These are phyloP conservation scores for Coffea humblotiana DNA, from an alignment of 305 asterid species.

Conservation along the genomic window DNA sequence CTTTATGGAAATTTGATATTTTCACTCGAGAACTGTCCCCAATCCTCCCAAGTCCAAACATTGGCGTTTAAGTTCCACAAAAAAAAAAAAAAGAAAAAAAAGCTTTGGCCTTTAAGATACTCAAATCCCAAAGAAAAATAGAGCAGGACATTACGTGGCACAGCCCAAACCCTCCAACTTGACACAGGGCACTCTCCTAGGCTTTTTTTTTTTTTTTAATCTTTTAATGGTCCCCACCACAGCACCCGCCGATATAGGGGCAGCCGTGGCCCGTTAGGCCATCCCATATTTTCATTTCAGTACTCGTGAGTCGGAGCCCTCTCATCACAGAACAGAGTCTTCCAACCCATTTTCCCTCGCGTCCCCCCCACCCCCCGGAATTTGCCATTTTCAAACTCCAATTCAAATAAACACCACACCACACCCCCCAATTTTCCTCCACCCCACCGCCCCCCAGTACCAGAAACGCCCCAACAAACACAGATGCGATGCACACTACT, in stretches of 20 bases:
- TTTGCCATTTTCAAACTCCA: constrained; percentile 38
- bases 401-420: constrained; percentile 27
- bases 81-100: too few relatives aligned
- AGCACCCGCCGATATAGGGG: constrained; percentile 24
- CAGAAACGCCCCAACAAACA: constrained; percentile 5
- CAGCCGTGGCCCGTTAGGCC: constrained; percentile 14
- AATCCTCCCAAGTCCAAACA: too few relatives aligned
- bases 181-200: neutral
- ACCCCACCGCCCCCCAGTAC: too few relatives aligned
- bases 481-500: constrained; percentile 8
- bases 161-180: constrained; percentile 9
- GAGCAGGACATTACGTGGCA: neutral
- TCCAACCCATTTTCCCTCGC: constrained; percentile 22
- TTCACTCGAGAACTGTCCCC: too few relatives aligned
- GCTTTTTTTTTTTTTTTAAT: neutral
- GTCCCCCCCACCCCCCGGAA: constrained; percentile 30
- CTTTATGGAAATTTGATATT: too few relatives aligned
- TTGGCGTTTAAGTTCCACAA: too few relatives aligned
- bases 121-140: too few relatives aligned
- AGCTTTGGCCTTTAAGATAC: too few relatives aligned
- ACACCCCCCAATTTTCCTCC: too few relatives aligned
- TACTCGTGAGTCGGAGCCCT: neutral
- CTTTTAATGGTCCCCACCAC: constrained; percentile 13
- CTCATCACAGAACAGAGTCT: neutral
- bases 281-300: neutral